phyloP scores from a whole-genome alignment of 352 stramenopile genomes.

The Globisporangium abappressorium region DNA sequence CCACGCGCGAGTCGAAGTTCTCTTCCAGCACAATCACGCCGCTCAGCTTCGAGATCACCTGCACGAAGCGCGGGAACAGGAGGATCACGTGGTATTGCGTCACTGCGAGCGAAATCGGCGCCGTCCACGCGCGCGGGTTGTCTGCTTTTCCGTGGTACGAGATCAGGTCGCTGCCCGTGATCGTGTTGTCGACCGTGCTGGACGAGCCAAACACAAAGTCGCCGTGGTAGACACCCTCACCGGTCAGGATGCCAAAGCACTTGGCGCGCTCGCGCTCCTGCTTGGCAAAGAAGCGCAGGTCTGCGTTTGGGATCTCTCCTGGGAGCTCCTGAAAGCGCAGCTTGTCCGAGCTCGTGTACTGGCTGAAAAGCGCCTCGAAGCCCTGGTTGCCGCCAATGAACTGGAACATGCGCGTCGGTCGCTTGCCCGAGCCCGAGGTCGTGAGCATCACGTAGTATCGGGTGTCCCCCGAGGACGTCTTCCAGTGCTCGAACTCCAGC shows the following conservation, averaged over 20 bases:
- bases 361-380: conserved; percentile 83
- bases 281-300: conserved; percentile 78
- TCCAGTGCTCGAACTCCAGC: conserved; percentile 82
- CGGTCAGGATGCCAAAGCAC: conserved; percentile 90
- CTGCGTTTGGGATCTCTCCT: conserved; percentile 75
- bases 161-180: conserved; percentile 68
- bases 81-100: conserved; percentile 93
- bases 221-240: conserved; percentile 89
- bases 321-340: conserved; percentile 90
- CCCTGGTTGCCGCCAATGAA: conserved; percentile 73
- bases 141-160: conserved; percentile 67
- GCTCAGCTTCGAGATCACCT: conserved; percentile 87
- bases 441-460: conserved; percentile 81
- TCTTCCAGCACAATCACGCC: conserved; percentile 86
- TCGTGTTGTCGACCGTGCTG: conserved; percentile 80
- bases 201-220: conserved; percentile 72
- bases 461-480: conserved; percentile 47
- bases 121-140: conserved; percentile 46
- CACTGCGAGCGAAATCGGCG: conserved; percentile 83
- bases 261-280: conserved; percentile 78
- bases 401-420: conserved; percentile 90
- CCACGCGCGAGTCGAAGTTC: conserved; percentile 72
- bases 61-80: conserved; percentile 75
- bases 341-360: conserved; percentile 77
- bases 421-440: conserved; percentile 80